These are phyloP conservation scores for Scheffersomyces titani DNA, from an alignment of 1,139 yeast genomes.

Conservation along the genomic window DNA sequence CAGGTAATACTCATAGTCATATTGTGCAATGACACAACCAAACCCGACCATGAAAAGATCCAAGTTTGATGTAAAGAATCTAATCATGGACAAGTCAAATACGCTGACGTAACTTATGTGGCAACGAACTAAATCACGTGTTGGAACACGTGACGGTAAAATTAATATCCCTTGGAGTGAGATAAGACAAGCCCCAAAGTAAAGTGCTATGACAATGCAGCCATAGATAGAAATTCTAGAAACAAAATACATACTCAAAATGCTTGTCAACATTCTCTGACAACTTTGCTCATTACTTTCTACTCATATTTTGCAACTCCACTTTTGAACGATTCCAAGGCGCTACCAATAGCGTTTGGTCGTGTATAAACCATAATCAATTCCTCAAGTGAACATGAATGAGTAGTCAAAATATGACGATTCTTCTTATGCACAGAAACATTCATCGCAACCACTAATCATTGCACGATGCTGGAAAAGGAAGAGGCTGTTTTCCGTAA, in stretches of 20 bases:
- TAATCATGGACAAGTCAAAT: not conserved
- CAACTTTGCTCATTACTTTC: not conserved
- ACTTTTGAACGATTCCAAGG: not conserved
- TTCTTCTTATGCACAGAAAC: not conserved
- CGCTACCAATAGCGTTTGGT: not conserved
- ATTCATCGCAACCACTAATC: not conserved
- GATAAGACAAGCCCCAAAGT: not conserved
- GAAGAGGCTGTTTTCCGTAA: conserved; percentile 74
- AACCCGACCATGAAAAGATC: not conserved
- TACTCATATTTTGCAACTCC: not conserved
- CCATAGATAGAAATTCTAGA: not conserved
- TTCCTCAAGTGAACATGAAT: not conserved
- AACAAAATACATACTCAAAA: not conserved
- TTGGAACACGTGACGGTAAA: not conserved
- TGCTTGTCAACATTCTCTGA: not conserved
- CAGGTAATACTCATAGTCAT: not conserved
- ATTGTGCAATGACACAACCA: not conserved
- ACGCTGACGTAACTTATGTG: not conserved
- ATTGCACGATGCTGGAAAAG: conserved; percentile 25
- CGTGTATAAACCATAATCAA: not conserved
- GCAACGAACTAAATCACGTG: not conserved
- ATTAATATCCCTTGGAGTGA: not conserved
- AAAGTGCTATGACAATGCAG: too few species aligned
- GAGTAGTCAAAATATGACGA: not conserved
- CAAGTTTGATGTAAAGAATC: not conserved